A percentile compares a stretch with the other conserved stretches of the same genome.
phyloP scores from a whole-genome alignment of 192 early-diverging fungal genomes.

The Bifiguratus adelaidae region DNA sequence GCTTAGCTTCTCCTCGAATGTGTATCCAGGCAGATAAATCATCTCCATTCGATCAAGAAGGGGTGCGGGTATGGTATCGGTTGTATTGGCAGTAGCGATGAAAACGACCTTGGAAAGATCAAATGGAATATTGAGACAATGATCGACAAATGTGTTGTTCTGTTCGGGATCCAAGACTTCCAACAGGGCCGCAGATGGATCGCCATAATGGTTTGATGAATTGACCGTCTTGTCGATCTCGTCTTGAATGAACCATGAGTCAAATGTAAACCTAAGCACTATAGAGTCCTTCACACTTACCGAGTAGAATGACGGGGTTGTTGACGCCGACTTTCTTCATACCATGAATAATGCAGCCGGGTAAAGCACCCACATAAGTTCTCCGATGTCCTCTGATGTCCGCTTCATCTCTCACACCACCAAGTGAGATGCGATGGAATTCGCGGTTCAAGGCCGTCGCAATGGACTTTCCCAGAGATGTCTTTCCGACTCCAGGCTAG shows the following conservation, averaged over 20 bases:
- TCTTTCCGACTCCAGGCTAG: conserved; percentile 64
- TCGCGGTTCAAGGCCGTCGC: conserved; percentile 63
- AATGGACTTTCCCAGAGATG: conserved; percentile 70
- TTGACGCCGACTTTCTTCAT: conserved; percentile 55
- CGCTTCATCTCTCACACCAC: conserved; percentile 80
- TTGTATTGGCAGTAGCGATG: conserved; percentile 75
- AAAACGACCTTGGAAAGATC: conserved; percentile 63
- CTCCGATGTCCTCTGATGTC: conserved; percentile 82
- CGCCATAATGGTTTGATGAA: conserved; percentile 52
- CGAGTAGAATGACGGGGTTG: conserved; percentile 72
- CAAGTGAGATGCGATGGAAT: conserved; percentile 75
- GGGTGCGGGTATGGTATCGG: conserved; percentile 67
- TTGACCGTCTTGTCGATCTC: conserved; percentile 80
- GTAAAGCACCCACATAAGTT: conserved; percentile 81
- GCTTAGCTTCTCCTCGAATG: conserved; percentile 70
- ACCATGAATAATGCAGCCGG: conserved; percentile 70
- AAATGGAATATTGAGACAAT: conserved; percentile 65
- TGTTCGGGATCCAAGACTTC: conserved; percentile 85
- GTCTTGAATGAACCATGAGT: conserved; percentile 19
- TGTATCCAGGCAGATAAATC: conserved; percentile 68
- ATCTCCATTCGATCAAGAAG: conserved; percentile 81
- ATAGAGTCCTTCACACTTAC: conserved; percentile 13
- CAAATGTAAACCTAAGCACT: not conserved
- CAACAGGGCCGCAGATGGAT: conserved; percentile 72
- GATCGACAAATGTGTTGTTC: conserved; percentile 71